phyloP scores from a whole-genome alignment of 192 early-diverging fungal species.

The Phlyctochytrium planicorne region DNA sequence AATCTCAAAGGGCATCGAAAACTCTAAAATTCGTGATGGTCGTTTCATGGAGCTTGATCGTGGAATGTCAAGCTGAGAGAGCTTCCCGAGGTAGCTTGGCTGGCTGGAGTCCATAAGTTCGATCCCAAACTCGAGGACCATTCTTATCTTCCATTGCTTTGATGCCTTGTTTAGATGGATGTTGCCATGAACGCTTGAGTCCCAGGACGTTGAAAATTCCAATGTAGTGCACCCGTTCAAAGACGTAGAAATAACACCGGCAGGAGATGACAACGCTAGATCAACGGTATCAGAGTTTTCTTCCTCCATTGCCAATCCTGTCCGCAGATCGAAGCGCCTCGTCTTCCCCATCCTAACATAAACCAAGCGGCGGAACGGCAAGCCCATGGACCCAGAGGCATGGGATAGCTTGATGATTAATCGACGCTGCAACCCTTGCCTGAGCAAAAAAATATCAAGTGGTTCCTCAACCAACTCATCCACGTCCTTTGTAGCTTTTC shows the following conservation, averaged over 20 bases:
- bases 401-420: conserved; percentile 29
- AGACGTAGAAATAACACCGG: not conserved
- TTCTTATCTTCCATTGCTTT: not conserved
- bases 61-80: conserved; percentile 1
- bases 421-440: conserved; percentile 42
- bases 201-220: conserved; percentile 35
- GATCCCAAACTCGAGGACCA: conserved; percentile 26
- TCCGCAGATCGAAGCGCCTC: conserved; percentile 14
- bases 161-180: conserved; percentile 28
- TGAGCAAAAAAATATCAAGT: conserved; percentile 32
- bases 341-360: conserved; percentile 28
- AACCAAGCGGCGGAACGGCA: conserved; percentile 30
- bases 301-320: conserved; percentile 22
- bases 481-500: not conserved
- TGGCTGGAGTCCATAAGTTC: conserved; percentile 22
- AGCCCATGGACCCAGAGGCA: conserved; percentile 20
- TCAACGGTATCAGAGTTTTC: not conserved
- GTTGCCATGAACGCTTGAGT: conserved; percentile 27
- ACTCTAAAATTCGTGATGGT: conserved; percentile 6
- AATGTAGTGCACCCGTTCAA: conserved; percentile 26
- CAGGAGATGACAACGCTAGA: not conserved
- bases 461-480: not conserved
- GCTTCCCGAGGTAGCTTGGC: no score
- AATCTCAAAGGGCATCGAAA: conserved; percentile 22
- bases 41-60: not conserved